Conservation (phyloP, 345 rosid genomes). For the Isatis tinctoria region DNA sequence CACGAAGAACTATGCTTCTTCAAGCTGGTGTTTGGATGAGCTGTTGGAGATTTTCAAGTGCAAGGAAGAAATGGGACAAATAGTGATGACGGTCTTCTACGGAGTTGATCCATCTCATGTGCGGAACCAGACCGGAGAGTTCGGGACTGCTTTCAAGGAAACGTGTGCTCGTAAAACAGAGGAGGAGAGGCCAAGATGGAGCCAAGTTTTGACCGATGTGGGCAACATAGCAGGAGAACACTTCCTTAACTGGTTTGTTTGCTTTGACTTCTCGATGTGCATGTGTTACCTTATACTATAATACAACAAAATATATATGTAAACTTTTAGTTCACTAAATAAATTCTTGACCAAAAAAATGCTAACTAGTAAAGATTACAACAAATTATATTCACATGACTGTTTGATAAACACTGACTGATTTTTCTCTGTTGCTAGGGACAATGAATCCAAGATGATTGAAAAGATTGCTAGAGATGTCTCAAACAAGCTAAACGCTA, state of each 20-base stretch:
- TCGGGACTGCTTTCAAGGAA: background rate
- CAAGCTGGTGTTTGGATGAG: slow-evolving; percentile 18
- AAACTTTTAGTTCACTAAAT: too few relatives aligned
- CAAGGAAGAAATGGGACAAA: background rate
- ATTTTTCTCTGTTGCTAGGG: background rate
- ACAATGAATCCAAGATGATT: too few relatives aligned
- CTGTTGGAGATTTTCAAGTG: background rate
- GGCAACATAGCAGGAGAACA: background rate
- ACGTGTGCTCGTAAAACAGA: background rate
- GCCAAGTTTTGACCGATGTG: background rate
- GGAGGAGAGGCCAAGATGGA: background rate
- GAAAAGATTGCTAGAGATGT: slow-evolving; percentile 6
- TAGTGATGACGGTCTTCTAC: too few relatives aligned
- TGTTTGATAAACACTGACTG: background rate
- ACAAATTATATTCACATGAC: too few relatives aligned
- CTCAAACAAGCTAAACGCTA: background rate
- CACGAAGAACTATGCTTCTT: background rate
- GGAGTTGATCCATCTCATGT: too few relatives aligned
- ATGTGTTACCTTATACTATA: too few relatives aligned
- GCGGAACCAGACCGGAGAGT: background rate
- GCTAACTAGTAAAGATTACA: too few relatives aligned
- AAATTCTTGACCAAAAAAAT: too few relatives aligned
- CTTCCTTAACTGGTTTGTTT: background rate
- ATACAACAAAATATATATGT: too few relatives aligned
- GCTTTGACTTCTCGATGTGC: too few relatives aligned